Conservation (phyloP, 306 rosid species). For the Dryas alaskensis region DNA sequence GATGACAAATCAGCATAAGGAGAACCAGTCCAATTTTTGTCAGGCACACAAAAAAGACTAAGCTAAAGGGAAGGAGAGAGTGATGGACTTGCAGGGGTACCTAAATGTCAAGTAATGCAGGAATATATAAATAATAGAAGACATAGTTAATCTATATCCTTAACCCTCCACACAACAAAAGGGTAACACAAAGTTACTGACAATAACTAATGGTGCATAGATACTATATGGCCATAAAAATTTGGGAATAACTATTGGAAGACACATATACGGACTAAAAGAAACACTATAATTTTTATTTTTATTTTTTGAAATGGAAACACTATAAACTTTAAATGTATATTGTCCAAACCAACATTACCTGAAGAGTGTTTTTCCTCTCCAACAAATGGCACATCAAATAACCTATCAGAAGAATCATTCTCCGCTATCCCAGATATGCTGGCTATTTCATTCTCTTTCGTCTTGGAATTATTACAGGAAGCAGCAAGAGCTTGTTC, state of each 20-base stretch:
- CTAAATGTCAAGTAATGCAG: background rate
- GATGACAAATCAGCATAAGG: conserved; percentile 31
- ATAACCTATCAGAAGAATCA: conserved; percentile 51
- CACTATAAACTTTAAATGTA: background rate
- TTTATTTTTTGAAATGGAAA: too few relatives aligned
- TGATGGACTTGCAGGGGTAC: background rate
- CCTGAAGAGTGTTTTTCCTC: conserved; percentile 65
- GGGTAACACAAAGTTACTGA: background rate
- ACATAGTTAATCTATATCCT: background rate
- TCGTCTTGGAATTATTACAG: conserved; percentile 33
- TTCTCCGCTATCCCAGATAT: conserved; percentile 41
- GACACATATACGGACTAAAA: background rate
- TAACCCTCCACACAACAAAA: background rate
- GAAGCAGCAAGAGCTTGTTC: conserved; percentile 49
- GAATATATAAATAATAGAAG: background rate
- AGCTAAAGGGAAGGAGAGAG: background rate
- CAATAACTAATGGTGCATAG: background rate
- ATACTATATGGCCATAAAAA: background rate
- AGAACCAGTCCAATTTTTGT: conserved; percentile 6
- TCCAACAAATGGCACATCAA: conserved; percentile 59
- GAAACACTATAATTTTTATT: too few relatives aligned
- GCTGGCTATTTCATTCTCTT: conserved; percentile 52
- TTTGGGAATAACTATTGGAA: background rate
- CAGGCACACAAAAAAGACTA: conserved; percentile 17
- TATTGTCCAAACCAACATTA: conserved; percentile 28